Base-by-base conservation (phyloP, 129 eudicot genomes). In the Mikania micrantha region DNA sequence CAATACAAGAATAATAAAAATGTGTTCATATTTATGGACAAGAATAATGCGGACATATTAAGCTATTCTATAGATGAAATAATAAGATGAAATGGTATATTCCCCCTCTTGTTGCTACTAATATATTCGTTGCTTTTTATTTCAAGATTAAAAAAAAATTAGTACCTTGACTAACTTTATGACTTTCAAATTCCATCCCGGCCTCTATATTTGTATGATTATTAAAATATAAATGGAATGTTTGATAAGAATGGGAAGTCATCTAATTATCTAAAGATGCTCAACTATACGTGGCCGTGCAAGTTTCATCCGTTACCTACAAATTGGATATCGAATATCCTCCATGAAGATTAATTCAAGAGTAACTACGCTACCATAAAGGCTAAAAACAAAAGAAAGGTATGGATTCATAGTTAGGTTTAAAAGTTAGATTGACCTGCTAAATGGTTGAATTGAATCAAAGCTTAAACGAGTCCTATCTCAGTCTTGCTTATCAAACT, bases 11-110 rank as follows among this genome's bases (percentile, higher is more conserved):
- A 44, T 44, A 15, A 36, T 25, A 5, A 15, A 35, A 57, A 59
- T 36, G 10, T 7, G 29, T 35, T 24, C 38, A 49, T 42, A 42
- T 34, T 21, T 32, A 60, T 21, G 80, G 80, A 76, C 65, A 12
- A 60, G 80, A 76, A 69, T 60, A 38, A 56, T 61, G 80, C 80
- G 70, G 80, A 39, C 47, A 48, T 27, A 49, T 69, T 36, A 76
- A 69, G 69, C 64, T 48, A 67, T 59, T 45, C 19, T 7, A 56
- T 56, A 74, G 50, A 68, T 69, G 49, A 17, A 36, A 59, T 19
- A 20, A 53, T 67, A 56, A 64, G 32, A 50, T 64, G 64, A 50
- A 19, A 38, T 32, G 36, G 64, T n/a, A 64, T 48, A 76, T 76
- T 60, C 80, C 65, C 38, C 38, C 70, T 27, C 74, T 59, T 36